phyloP scores from a whole-genome alignment of 2,329 filamentous ascomycete species.

The Botrytis fabae region DNA sequence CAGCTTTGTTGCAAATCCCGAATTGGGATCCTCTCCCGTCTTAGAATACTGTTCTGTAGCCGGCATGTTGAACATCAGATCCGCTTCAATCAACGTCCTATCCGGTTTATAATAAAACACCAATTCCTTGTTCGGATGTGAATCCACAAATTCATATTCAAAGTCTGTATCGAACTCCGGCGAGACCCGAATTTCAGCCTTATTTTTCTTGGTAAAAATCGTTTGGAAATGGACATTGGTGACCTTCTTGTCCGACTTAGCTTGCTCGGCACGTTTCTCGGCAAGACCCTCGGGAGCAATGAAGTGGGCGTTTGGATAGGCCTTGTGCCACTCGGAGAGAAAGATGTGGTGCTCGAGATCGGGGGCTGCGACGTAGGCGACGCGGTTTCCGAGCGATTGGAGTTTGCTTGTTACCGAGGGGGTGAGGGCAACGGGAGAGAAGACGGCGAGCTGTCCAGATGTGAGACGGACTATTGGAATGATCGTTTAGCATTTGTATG shows the following conservation, averaged over 20 bases:
- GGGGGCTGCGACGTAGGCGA: conserved; percentile 82
- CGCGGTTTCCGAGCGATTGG: conserved; percentile 64
- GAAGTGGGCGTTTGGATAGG: conserved; percentile 75
- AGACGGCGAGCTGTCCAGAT: conserved; percentile 78
- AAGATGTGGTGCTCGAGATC: conserved; percentile 97
- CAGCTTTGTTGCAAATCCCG: conserved; percentile 61
- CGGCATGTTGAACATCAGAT: conserved; percentile 89
- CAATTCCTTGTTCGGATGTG: conserved; percentile 80
- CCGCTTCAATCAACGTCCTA: conserved; percentile 79
- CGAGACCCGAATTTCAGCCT: conserved; percentile 56
- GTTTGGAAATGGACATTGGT: conserved; percentile 57
- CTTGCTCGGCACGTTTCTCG: conserved; percentile 70
- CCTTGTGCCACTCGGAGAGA: conserved; percentile 78
- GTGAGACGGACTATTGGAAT: conserved; percentile 67
- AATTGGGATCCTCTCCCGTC: conserved; percentile 52
- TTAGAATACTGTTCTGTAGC: conserved; percentile 79
- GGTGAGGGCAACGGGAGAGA: conserved; percentile 87
- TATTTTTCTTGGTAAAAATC: conserved; percentile 62
- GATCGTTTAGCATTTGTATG: conserved; percentile 15
- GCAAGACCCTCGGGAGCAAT: conserved; percentile 80
- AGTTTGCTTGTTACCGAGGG: conserved; percentile 67
- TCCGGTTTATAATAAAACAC: conserved; percentile 83
- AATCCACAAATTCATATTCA: conserved; percentile 78
- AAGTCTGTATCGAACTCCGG: conserved; percentile 86
- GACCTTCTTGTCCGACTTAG: conserved; percentile 52